A percentile compares a stretch with the other conserved stretches of the same genome.
These are phyloP conservation scores for Rhizoclosmatium sp. DNA, from an alignment of 192 early-diverging fungal genomes.

Conservation along the genomic window DNA sequence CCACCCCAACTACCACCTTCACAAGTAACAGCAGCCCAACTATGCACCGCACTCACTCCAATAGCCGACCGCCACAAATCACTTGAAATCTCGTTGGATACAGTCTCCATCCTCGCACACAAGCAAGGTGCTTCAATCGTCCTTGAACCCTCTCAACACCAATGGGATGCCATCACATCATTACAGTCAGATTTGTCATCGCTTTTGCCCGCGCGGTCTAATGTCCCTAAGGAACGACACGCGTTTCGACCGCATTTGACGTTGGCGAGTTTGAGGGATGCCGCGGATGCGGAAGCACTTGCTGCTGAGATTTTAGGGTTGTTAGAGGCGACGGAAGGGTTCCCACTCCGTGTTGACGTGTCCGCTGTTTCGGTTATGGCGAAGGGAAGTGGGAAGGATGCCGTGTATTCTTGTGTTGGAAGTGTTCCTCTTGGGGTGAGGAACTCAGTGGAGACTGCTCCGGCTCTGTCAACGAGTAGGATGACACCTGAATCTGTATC, in stretches of 20 bases:
- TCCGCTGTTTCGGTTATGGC: conserved; percentile 21
- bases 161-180: neutral
- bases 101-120: conserved; percentile 22
- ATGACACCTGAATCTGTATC: neutral
- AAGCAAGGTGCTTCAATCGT: neutral
- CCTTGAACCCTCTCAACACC: conserved; percentile 9
- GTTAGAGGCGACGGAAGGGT: neutral
- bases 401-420: conserved; percentile 10
- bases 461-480: neutral
- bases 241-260: conserved; percentile 31
- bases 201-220: neutral
- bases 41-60: neutral
- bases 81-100: conserved; percentile 19
- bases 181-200: conserved; percentile 3
- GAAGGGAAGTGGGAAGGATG: neutral
- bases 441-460: neutral
- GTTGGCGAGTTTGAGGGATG: neutral
- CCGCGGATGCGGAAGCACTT: neutral
- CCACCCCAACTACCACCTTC: neutral
- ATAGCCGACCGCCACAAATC: neutral
- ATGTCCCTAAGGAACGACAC: neutral
- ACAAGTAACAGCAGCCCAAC: neutral
- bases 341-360: neutral
- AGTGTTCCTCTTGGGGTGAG: neutral
- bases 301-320: neutral